These are phyloP conservation scores for Cercophora sp. DNA, from an alignment of 495 filamentous ascomycete species.

Conservation along the genomic window DNA sequence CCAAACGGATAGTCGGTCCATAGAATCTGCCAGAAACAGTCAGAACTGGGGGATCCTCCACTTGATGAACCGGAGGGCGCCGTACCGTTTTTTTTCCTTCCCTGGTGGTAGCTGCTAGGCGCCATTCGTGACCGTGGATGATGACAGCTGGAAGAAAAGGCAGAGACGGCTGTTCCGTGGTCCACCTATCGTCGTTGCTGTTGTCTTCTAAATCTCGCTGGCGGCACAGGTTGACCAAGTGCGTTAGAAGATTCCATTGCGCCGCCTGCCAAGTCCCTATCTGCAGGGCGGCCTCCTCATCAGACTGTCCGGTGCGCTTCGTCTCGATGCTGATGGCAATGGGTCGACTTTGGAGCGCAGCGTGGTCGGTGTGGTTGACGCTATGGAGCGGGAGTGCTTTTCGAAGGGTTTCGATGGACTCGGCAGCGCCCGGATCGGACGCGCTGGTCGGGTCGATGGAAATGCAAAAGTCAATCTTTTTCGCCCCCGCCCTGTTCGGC, in stretches of 20 bases:
- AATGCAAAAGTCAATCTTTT: not conserved
- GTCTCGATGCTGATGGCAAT: conserved; percentile 3
- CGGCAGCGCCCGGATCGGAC: not conserved
- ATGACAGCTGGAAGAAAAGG: conserved; percentile 1
- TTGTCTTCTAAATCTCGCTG: not conserved
- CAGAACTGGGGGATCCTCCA: not conserved
- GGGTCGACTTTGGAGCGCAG: not conserved
- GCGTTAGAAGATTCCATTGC: not conserved
- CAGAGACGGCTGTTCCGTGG: not conserved
- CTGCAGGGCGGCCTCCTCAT: conserved; percentile 1
- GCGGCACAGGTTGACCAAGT: conserved; percentile 1
- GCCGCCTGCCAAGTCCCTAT: conserved; percentile 1
- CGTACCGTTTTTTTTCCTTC: not conserved
- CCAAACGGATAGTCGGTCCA: conserved; percentile 1
- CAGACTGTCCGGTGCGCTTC: conserved; percentile 1
- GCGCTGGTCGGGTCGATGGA: not conserved
- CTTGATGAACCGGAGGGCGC: not conserved
- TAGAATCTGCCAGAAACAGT: conserved; percentile 1
- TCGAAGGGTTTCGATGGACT: not conserved
- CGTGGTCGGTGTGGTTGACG: conserved; percentile 2
- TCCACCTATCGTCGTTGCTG: not conserved
- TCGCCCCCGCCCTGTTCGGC: not conserved
- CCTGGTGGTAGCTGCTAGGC: not conserved
- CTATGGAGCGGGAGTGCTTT: not conserved
- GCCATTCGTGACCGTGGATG: conserved; percentile 1